These are phyloP conservation scores for Lumnitzera littorea DNA, from an alignment of 345 rosid genomes.

Conservation along the genomic window DNA sequence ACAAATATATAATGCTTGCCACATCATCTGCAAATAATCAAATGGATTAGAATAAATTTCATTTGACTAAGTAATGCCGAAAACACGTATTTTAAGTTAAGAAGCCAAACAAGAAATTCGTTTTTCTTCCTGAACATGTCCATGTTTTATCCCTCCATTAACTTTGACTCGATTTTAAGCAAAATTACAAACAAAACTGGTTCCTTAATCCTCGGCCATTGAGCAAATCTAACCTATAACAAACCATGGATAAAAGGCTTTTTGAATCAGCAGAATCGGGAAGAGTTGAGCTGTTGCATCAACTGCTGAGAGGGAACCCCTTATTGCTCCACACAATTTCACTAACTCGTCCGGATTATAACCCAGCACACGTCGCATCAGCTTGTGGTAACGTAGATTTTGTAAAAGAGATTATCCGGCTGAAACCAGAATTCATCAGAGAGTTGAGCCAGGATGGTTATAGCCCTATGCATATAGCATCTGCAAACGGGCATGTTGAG, in stretches of 20 bases:
- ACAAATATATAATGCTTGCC: no score
- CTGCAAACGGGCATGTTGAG: slow-evolving; percentile 28
- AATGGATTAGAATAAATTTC: no score
- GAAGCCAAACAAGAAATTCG: no score
- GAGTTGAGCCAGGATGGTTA: slow-evolving; percentile 33
- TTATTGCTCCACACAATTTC: background rate
- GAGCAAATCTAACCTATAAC: no score
- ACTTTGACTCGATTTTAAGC: no score
- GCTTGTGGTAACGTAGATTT: slow-evolving; percentile 18
- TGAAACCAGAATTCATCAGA: slow-evolving; percentile 22
- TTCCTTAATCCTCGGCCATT: no score
- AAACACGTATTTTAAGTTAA: no score
- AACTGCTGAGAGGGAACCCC: background rate
- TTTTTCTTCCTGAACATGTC: no score
- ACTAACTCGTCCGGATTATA: background rate
- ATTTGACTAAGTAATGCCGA: no score
- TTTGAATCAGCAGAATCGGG: background rate
- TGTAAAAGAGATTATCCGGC: slow-evolving; percentile 20
- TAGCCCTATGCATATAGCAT: slow-evolving; percentile 39
- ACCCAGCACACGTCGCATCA: slow-evolving; percentile 1
- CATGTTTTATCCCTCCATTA: no score
- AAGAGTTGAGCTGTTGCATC: background rate
- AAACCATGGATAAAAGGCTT: background rate
- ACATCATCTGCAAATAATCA: no score
- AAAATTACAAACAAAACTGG: no score